Conservation (phyloP, 257 asterid genomes). For the Solanum chmielewskii region DNA sequence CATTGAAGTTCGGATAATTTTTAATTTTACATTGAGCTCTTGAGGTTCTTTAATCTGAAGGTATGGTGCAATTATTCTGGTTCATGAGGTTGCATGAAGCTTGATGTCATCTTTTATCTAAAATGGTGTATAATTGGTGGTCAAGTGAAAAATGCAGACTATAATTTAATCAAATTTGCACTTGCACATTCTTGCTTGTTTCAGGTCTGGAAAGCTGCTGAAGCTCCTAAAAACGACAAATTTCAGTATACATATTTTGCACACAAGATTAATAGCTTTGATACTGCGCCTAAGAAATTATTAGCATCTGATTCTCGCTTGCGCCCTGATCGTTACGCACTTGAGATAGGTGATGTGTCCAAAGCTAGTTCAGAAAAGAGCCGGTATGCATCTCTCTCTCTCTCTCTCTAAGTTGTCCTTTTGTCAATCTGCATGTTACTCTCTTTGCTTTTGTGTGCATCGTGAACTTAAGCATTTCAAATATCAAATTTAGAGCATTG, state of each 20-base stretch:
- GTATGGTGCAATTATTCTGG: neutral
- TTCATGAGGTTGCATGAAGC: neutral
- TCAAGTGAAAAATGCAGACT: neutral
- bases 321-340: conserved; percentile 95
- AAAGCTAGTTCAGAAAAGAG: conserved; percentile 86
- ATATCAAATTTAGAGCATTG: neutral
- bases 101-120: neutral
- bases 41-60: neutral
- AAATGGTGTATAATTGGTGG: neutral
- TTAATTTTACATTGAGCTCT: neutral
- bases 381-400: conserved; percentile 46
- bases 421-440: neutral
- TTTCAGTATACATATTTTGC: conserved; percentile 89
- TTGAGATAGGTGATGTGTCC: conserved; percentile 88
- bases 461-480: neutral
- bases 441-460: neutral
- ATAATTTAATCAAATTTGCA: neutral
- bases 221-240: conserved; percentile 67
- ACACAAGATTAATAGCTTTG: conserved; percentile 84
- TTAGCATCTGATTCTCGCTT: conserved; percentile 90
- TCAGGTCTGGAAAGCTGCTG: conserved; percentile 84
- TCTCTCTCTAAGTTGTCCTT: neutral
- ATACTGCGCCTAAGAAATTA: conserved; percentile 85
- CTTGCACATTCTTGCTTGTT: neutral
- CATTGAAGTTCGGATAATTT: neutral